Evolutionary conservation across 2,329 filamentous ascomycete species (phyloP), one percentile per base, ranked within the genome.

Genomic region (Atkinsonella hypoxylon): DNA sequence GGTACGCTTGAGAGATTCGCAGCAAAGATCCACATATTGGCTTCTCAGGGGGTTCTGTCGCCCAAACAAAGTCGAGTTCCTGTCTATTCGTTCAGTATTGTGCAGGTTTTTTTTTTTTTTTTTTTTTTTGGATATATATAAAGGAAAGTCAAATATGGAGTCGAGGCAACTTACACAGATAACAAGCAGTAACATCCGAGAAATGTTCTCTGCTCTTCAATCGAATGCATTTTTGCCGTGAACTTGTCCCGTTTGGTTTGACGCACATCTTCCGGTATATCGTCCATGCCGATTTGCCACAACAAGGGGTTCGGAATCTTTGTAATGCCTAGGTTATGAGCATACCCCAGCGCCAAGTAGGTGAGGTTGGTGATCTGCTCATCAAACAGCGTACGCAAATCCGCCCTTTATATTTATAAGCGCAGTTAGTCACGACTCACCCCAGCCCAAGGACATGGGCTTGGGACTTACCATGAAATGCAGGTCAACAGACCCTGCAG

Each of bases 401-500:
- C 65, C 15, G 62, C 63, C 69, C 68, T 71, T 22, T 42, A 6
- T 3, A 15, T 36, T 36, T 15, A 15, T 4, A 36, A 10, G 15
- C 9, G 11, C 11, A 15, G 15, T 36, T 36, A 36, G 34, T 12
- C 11, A 36, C 34, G 11, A 36, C 11, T 36, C 34, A 15, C 34
- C 13, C 2, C 11, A 36, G 13, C 10, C 15, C 34, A 12, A 6
- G 26, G 34, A 36, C 34, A 36, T 15, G 34, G 18, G 0, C 9
- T 8, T 13, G 4, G n/a, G 10, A 41, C 61, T 47, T 62, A 75
- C 74, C 74, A 76, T 20, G 70, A 65, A 49, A 75, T 61, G 40
- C 67, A 66, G 42, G 74, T 62, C 8, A 76, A 53, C 9, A 75
- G 58, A 0, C 72, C 74, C 56, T 76, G 72, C 1, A 76, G 62